Evolutionary conservation across 1,284 basidiomycete genomes (phyloP), one percentile per base, ranked within the genome.

Genomic region (Pseudozyma sp.): DNA sequence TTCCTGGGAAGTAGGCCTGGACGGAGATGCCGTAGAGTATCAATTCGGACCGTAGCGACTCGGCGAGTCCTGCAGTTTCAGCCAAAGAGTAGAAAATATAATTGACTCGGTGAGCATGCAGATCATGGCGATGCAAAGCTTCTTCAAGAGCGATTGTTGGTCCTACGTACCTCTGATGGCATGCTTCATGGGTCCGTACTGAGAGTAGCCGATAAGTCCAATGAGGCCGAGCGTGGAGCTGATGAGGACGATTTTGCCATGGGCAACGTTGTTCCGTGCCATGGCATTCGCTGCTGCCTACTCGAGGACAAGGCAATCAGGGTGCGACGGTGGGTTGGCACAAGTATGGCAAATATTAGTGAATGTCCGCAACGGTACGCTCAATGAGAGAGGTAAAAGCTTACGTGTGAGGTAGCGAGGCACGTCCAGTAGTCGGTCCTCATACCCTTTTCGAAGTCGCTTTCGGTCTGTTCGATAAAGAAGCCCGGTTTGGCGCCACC

Each of bases 121-220:
- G 24, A 24, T 4, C 24, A 24, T 24, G 24, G 24, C 24, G 24
- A 24, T 24, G 24, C 24, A 24, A 24, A 24, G 24, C 24, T 24
- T 24, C 24, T 24, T 24, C 24, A 24, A 24, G 24, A 24, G 24
- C 24, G 24, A 24, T 24, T 24, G 24, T 24, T 24, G 24, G 24
- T 24, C 35, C 1, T 10, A 66, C 76, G 35, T 66, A 92, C 94
- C 94, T 86, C 94, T 87, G 14, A 97, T 85, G 10, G 96, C 96
- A 78, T 92, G 91, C 84, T 97, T 98, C 50, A 90, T 92, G 0
- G 95, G 94, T 1, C 92, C 87, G 84, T 99, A 98, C 2, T 91
- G 88, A 4, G 91, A 87, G 79, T 92, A 98, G 0, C 96, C 95
- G 16, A 92, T 87, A 52, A 97, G 88, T 1, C 90, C 89, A 87